A percentile compares a stretch with the other conserved stretches of the same genome.
phyloP scores from a whole-genome alignment of 2,329 filamentous ascomycete genomes.

The Leptographium galeiforme region DNA sequence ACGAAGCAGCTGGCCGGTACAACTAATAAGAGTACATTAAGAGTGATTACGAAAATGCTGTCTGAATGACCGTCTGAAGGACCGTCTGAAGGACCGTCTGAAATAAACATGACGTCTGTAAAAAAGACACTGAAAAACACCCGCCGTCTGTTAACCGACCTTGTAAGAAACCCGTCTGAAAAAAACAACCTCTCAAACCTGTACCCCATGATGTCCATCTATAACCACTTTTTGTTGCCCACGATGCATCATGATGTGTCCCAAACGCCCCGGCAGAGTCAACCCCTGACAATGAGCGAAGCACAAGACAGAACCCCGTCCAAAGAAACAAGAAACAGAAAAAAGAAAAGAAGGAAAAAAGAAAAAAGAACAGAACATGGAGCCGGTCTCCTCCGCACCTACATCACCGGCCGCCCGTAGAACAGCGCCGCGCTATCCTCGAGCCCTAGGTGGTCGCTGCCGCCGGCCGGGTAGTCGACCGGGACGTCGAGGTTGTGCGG shows the following conservation, averaged over 20 bases:
- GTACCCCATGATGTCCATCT: neutral
- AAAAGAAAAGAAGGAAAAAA: neutral
- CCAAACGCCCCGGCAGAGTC: neutral
- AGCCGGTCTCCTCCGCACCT: neutral
- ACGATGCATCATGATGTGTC: neutral
- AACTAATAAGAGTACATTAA: too few relatives aligned
- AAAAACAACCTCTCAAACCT: too few relatives aligned
- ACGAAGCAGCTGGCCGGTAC: too few relatives aligned
- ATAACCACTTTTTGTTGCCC: neutral
- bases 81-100: too few relatives aligned
- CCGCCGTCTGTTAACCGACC: too few relatives aligned
- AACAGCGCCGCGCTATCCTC: neutral
- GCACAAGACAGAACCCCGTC: neutral
- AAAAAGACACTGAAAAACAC: too few relatives aligned
- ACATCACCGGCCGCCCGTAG: neutral
- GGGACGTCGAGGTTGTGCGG: neutral
- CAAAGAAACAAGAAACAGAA: constrained; percentile 1
- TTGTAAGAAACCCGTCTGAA: too few relatives aligned
- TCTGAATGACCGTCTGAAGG: too few relatives aligned
- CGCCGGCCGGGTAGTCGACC: neutral
- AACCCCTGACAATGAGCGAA: neutral
- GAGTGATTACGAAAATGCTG: too few relatives aligned
- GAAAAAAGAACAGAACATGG: neutral
- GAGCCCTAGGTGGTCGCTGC: neutral
- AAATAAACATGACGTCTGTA: too few relatives aligned